These are phyloP conservation scores for Puccinia horiana DNA, from an alignment of 1,284 basidiomycete genomes.

Conservation along the genomic window DNA sequence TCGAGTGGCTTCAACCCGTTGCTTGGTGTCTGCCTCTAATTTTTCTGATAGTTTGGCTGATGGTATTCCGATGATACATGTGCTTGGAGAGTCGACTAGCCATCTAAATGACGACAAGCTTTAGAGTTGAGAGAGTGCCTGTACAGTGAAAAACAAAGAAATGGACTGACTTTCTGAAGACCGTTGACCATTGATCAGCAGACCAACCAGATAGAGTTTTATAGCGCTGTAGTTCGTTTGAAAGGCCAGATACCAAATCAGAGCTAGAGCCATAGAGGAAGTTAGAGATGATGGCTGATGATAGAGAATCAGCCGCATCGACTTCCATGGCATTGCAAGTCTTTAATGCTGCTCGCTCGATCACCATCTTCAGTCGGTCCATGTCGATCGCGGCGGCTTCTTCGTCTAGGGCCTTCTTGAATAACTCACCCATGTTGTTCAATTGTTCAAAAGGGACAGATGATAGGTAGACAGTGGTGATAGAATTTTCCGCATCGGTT, in stretches of 20 bases:
- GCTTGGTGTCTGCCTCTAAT: conserved; percentile 79
- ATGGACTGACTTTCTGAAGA: conserved; percentile 73
- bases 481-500: conserved; percentile 71
- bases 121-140: neutral
- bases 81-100: conserved; percentile 70
- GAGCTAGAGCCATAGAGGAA: conserved; percentile 55
- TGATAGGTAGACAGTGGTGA: conserved; percentile 75
- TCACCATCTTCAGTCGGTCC: conserved; percentile 82
- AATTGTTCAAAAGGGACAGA: conserved; percentile 82
- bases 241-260: conserved; percentile 22
- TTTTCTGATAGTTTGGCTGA: conserved; percentile 80
- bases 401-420: conserved; percentile 71
- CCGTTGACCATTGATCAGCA: conserved; percentile 72
- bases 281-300: conserved; percentile 58
- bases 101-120: conserved; percentile 64
- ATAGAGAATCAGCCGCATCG: conserved; percentile 59
- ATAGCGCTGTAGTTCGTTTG: conserved; percentile 56
- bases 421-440: conserved; percentile 69
- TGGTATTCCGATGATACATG: conserved; percentile 81
- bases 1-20: conserved; percentile 72
- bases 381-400: conserved; percentile 82
- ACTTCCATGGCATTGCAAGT: conserved; percentile 60
- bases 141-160: neutral
- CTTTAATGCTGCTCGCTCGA: conserved; percentile 64
- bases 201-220: conserved; percentile 65